Conservation (phyloP, 176 grass and related monocot species). For the Saccharum spontaneum region DNA sequence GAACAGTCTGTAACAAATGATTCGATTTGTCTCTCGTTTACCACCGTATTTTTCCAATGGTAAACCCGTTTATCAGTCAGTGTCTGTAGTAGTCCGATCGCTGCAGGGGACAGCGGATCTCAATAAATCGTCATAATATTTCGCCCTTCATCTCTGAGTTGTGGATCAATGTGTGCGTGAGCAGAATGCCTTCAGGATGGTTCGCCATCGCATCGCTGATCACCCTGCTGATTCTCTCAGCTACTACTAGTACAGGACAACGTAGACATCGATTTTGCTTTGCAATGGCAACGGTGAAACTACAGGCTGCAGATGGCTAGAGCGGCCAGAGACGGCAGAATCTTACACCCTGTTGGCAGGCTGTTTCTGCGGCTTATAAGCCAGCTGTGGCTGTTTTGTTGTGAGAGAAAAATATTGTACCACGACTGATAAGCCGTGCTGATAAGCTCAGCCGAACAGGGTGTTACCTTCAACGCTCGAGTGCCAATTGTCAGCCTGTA, state of each 20-base stretch:
- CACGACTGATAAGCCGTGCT: too few species aligned
- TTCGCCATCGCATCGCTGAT: background rate
- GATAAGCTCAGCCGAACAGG: too few species aligned
- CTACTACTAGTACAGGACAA: too few species aligned
- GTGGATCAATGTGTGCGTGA: background rate
- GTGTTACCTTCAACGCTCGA: background rate
- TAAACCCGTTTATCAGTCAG: constrained; percentile 58
- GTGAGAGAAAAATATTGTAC: too few species aligned
- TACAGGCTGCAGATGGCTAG: too few species aligned
- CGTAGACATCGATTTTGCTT: too few species aligned
- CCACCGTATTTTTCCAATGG: constrained; percentile 80
- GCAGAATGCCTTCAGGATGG: background rate
- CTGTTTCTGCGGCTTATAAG: too few species aligned
- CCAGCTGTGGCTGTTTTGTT: too few species aligned
- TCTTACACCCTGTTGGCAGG: too few species aligned
- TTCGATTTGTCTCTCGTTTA: constrained; percentile 76
- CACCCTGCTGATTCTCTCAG: background rate
- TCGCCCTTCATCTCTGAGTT: background rate
- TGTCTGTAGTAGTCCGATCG: constrained; percentile 65
- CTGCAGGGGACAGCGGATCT: constrained; percentile 47
- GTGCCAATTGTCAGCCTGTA: too few species aligned
- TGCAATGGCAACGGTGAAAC: too few species aligned
- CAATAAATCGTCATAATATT: constrained; percentile 46
- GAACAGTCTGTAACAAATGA: constrained; percentile 61
- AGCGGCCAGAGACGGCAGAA: too few species aligned